Evolutionary conservation across 495 filamentous ascomycete species (phyloP).

Genomic region (Trichocladium antarcticum): DNA sequence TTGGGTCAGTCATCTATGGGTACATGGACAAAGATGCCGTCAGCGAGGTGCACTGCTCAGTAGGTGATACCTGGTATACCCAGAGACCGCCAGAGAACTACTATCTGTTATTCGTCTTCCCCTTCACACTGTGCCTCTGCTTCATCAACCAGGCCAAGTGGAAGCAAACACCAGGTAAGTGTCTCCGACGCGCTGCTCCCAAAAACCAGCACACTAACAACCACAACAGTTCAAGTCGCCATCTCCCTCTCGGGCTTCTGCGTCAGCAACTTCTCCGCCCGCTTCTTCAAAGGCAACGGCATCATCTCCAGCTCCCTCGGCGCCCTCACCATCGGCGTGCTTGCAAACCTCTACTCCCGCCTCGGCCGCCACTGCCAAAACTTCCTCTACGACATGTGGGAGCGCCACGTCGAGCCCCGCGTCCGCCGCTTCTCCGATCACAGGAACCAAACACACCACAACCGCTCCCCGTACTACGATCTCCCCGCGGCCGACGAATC

Average conservation of each 20-base stretch:
- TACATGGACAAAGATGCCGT: slow-evolving; percentile 66
- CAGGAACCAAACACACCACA: too few relatives aligned
- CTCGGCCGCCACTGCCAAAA: slow-evolving; percentile 41
- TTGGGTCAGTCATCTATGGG: slow-evolving; percentile 84
- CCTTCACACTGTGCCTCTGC: slow-evolving; percentile 73
- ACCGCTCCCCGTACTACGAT: slow-evolving; percentile 11
- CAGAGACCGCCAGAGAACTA: slow-evolving; percentile 52
- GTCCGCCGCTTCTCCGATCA: slow-evolving; percentile 11
- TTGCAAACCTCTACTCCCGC: slow-evolving; percentile 81
- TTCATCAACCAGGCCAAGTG: slow-evolving; percentile 83
- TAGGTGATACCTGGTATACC: slow-evolving; percentile 22
- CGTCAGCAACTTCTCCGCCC: slow-evolving; percentile 71
- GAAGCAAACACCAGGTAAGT: slow-evolving; percentile 77
- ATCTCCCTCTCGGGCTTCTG: slow-evolving; percentile 79
- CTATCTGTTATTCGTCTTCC: slow-evolving; percentile 62
- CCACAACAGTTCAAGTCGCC: slow-evolving; percentile 49
- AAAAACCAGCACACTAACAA: background rate
- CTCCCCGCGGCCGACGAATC: slow-evolving; percentile 1
- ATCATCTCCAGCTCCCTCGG: slow-evolving; percentile 79
- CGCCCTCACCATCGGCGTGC: slow-evolving; percentile 72
- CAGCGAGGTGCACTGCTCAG: slow-evolving; percentile 55
- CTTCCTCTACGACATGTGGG: slow-evolving; percentile 24
- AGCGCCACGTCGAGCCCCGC: slow-evolving; percentile 18
- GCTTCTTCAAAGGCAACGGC: slow-evolving; percentile 60
- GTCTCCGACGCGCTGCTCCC: too few relatives aligned